A percentile compares a stretch with the other conserved stretches of the same genome.
These are phyloP conservation scores for Pleurotus giganteus DNA, from an alignment of 768 basidiomycete genomes.

Conservation along the genomic window DNA sequence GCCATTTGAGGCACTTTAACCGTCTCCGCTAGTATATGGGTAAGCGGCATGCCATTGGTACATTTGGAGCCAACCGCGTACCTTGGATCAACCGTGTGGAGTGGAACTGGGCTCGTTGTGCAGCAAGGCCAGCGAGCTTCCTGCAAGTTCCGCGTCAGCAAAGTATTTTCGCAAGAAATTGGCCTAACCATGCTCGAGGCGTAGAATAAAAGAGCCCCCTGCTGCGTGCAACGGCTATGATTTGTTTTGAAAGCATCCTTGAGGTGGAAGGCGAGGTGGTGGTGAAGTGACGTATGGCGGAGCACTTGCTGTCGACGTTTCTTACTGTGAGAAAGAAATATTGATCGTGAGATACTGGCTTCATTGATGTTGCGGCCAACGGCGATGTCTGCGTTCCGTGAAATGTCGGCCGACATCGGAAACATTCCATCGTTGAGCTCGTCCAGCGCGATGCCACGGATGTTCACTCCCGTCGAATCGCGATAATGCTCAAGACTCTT, in stretches of 20 bases:
- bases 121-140: constrained; percentile 43
- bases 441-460: too few relatives aligned
- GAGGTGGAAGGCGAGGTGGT: constrained; percentile 6
- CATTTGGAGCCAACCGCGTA: constrained; percentile 27
- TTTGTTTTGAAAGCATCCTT: constrained; percentile 68
- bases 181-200: constrained; percentile 48
- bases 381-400: too few relatives aligned
- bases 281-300: constrained; percentile 4
- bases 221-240: constrained; percentile 62
- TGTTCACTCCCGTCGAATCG: too few relatives aligned
- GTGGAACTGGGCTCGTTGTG: constrained; percentile 63
- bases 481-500: too few relatives aligned
- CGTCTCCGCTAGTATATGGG: constrained; percentile 60
- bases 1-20: constrained; percentile 98
- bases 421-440: too few relatives aligned
- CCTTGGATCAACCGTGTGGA: constrained; percentile 69
- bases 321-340: background rate
- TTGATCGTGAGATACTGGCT: background rate
- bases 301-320: background rate
- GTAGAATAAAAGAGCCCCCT: constrained; percentile 43
- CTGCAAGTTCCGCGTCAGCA: constrained; percentile 24
- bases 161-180: constrained; percentile 1
- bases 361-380: too few relatives aligned
- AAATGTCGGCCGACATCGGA: too few relatives aligned
- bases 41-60: background rate